Evolutionary conservation across 139 green algal species (phyloP), one percentile per base, ranked within the genome.

Genomic region (Chlamydomonas urium): DNA sequence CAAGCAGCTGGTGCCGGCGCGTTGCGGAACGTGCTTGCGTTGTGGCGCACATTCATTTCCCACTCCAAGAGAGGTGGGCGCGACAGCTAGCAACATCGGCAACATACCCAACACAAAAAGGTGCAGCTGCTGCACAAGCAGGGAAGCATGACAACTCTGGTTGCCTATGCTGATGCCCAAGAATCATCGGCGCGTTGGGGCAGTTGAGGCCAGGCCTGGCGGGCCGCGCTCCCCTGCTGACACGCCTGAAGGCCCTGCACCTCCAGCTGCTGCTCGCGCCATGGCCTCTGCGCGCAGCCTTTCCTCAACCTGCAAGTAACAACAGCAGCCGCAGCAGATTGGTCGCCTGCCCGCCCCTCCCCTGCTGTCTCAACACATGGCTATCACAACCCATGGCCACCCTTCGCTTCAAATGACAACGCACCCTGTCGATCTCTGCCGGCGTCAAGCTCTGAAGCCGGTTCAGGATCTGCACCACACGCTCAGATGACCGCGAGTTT

Each of bases 201-300:
- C 45, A 56, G 45, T 65, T 8, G 56, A 65, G 19, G 56, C 24
- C 28, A 65, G 10, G 10, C 56, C 56, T 32, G 56, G 10, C n/a
- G 56, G 56, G 8, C 56, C 28, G 56, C 28, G n/a, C 28, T 32
- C 56, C 28, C 56, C 56, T 65, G 56, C 19, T 29, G 56, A 32
- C 60, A 53, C 42, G 17, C 42, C 42, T 17, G 42, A 53, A 10
- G 42, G 42, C 42, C 42, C 42, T n/a, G 42, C 14, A 10, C 14
- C 42, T 17, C 42, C 42, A 53, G 17, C 42, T 17, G 14, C 60
- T 10, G 60, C 8, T 8, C 60, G 23, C 14, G 60, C 60, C 31
- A 67, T 21, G 4, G 60, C 60, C 60, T 67, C 60, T 23, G 32
- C 60, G 6, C 60, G n/a, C 60, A 67, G 60, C 33, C 60, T 42